Evolutionary conservation across 371 early-diverging fungal species (phyloP), one percentile per base, ranked within the genome.

Genomic region (Basidiobolus meristosporus): DNA sequence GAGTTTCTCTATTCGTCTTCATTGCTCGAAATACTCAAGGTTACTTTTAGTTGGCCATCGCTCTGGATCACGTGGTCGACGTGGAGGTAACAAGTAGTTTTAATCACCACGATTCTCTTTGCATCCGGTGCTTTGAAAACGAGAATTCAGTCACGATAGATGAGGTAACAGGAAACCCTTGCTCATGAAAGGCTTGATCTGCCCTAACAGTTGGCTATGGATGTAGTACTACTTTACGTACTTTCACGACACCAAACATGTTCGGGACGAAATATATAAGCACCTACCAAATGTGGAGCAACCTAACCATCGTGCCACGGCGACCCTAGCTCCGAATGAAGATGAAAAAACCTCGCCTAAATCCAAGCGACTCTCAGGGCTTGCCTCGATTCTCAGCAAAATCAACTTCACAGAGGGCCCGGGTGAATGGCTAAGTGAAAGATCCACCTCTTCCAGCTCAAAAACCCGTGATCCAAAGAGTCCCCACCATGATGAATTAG

Each of bases 211-310:
- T n/a, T n/a, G n/a, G n/a, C n/a, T n/a, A n/a, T n/a, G n/a, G n/a
- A n/a, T n/a, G n/a, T n/a, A 75, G 75, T 78, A 76, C 37, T 73
- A 68, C 35, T 80, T 80, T 50, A 65, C 77, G 3, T 80, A 72
- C 55, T 78, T 77, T 28, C 41, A 56, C 5, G 60, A 75, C 45
- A 6, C 35, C 68, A 18, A 50, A 54, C 39, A 29, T 15, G 0
- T 48, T 51, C 33, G 56, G 61, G 58, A 47, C 56, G 36, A 48
- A 15, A 0, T 54, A 26, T 3, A 51, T 50, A 41, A 32, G 16
- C 10, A 33, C 32, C 17, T 18, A 18, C 14, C 39, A 2, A 10
- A 29, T 19, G 15, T 7, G 22, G 30, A 18, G 17, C 11, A 15
- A 3, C 26, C 9, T 16, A n/a, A n/a, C n/a, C 31, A 26, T 12